Base-by-base conservation (phyloP, 2,329 filamentous ascomycete species). In the Fusarium sp. region DNA sequence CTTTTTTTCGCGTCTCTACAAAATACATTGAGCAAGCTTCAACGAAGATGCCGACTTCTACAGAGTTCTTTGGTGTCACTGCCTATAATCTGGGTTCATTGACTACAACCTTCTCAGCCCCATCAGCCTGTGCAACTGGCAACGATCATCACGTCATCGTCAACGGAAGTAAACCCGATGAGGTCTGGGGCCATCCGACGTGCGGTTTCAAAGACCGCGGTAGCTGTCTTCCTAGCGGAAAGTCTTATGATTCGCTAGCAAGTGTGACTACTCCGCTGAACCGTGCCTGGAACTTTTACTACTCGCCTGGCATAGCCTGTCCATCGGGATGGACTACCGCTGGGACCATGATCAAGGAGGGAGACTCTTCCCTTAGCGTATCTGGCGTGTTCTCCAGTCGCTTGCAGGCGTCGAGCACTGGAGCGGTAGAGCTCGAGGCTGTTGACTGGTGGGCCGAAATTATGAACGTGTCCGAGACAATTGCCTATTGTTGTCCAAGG, bases 401-500 rank as follows among this genome's bases (percentile, higher is more conserved):
- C 5, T 1, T 42, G 3, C 10, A 55, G 17, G 59, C 13, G 17
- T 12, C 20, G 17, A 17, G 1, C 13, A 36, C 18, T 6, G 36
- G 51, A 9, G n/a, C 13, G 6, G 14, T 35, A 17, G 24, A 38
- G 4, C 52, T 56, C 5, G 18, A 33, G 9, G 26, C 41, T 22
- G 10, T 13, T 7, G 41, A 39, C 11, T 38, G 26, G 3, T 63
- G 60, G 60, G 13, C 13, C 14, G 18, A 69, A 18, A n/a, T 63
- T 9, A 36, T 69, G 11, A 48, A 69, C 0, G 31, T 28, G 0
- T 35, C 36, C 0, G 66, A 69, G 17, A 69, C 55, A 6, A 41
- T 69, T 33, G 63, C 48, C 3, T 48, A 35, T 7, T 69, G 66
- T 7, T 69, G 66, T 10, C 66, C 70, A 0, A 61, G 54, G 65